Base-by-base conservation (phyloP, 352 stramenopile species). In the Globisporangium yorkense region DNA sequence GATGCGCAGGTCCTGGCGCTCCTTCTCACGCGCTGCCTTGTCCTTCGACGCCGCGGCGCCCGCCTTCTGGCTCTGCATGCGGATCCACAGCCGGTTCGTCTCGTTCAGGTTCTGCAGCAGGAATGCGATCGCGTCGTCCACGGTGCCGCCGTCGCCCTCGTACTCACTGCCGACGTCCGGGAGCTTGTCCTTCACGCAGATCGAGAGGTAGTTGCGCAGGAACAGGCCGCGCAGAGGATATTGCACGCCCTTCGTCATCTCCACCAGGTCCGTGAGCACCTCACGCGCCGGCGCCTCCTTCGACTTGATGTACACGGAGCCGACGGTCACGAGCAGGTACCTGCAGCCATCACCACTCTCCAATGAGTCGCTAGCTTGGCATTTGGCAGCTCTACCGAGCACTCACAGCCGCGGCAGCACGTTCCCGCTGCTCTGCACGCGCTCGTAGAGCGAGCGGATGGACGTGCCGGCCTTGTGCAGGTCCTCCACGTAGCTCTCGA, bases 61-160 rank as follows among this genome's bases (percentile, higher is more conserved):
- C 59, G 70, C 65, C 63, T 90, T 73, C 67, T 95, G 72, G 61
- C 93, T 74, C 75, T 99, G 96, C 82, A 99, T 98, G 56, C 97
- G 94, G n/a, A 99, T 98, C 97, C 97, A 99, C 15, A 99, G 80
- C 16, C 96, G 91, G 68, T 99, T 99, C 60, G 97, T 98, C 77
- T 99, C 97, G 24, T 89, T 74, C 39, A 99, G 96, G 70, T 99
- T 99, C 43, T 96, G 79, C 57, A 99, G 66, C 56, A 99, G 77
- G 65, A 99, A 99, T 65, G 96, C 75, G 51, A 99, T 90, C 7
- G 94, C 92, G 75, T 99, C 94, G 43, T 77, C 77, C 20, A 84
- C 72, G 39, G 67, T 68, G n/a, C 79, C 82, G 37, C 77, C 86
- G 15, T 76, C 61, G 62, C 86, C 75, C 53, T 96, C 87, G 53